A percentile compares a stretch with the other conserved stretches of the same genome.
Conservation (phyloP, 441 rosid species). For the Erodium texanum region DNA sequence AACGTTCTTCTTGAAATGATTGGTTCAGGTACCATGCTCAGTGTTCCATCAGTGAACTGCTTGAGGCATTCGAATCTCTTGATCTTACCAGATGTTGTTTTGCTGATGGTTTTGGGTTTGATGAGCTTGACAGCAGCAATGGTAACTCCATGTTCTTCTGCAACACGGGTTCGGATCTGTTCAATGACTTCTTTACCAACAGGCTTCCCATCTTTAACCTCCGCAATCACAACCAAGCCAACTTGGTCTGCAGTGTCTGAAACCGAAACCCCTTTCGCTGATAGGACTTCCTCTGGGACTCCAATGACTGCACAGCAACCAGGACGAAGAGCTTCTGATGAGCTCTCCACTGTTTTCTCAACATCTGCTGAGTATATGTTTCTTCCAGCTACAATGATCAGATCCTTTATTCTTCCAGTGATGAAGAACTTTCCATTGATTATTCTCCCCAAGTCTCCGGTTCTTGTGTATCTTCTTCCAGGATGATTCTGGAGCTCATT, state of each 20-base stretch:
- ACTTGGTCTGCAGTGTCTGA: slow-evolving; percentile 53
- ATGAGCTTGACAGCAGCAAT: slow-evolving; percentile 49
- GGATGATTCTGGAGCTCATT: slow-evolving; percentile 35
- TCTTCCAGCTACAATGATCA: slow-evolving; percentile 62
- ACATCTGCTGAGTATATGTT: slow-evolving; percentile 64
- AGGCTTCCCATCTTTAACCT: slow-evolving; percentile 48
- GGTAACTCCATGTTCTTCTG: slow-evolving; percentile 56
- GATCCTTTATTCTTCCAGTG: slow-evolving; percentile 77
- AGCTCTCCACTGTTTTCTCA: slow-evolving; percentile 59
- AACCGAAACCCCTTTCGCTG: slow-evolving; percentile 45
- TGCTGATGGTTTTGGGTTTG: slow-evolving; percentile 56
- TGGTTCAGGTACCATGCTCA: slow-evolving; percentile 37
- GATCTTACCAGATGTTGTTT: slow-evolving; percentile 68
- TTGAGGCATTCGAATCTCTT: slow-evolving; percentile 70
- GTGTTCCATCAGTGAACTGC: slow-evolving; percentile 47
- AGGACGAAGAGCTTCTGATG: slow-evolving; percentile 51
- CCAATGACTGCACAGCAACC: slow-evolving; percentile 72
- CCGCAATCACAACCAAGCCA: slow-evolving; percentile 66
- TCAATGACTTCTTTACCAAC: slow-evolving; percentile 34
- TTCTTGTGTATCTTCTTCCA: slow-evolving; percentile 45
- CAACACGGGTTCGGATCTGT: slow-evolving; percentile 33
- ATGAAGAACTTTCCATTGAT: slow-evolving; percentile 52
- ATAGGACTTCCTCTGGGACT: slow-evolving; percentile 55
- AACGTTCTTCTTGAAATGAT: slow-evolving; percentile 26
- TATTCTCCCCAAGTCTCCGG: slow-evolving; percentile 61